Evolutionary conservation across 1,284 basidiomycete species (phyloP).

Genomic region (Tilletia caries): DNA sequence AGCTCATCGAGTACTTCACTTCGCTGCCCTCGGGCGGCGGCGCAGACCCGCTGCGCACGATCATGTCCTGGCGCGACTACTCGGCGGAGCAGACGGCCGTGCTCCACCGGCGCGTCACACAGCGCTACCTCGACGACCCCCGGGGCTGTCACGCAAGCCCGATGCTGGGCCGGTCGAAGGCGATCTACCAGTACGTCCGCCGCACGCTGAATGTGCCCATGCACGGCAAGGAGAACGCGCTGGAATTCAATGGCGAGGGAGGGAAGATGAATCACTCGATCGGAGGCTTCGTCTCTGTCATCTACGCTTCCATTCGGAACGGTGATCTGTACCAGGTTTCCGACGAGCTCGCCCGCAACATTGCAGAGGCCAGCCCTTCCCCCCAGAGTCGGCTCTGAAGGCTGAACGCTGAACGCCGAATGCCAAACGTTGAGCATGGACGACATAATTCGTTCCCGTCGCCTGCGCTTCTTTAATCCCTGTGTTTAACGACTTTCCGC

Average conservation of each 20-base stretch:
- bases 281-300: slow-evolving; percentile 35
- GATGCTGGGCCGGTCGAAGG: slow-evolving; percentile 34
- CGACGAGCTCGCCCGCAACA: slow-evolving; percentile 24
- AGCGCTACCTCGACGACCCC: slow-evolving; percentile 40
- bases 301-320: slow-evolving; percentile 32
- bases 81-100: slow-evolving; percentile 32
- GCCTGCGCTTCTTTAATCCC: no score
- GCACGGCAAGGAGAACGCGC: slow-evolving; percentile 43
- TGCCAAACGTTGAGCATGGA: no score
- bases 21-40: slow-evolving; percentile 40
- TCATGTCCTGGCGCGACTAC: slow-evolving; percentile 39
- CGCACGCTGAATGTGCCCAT: slow-evolving; percentile 43
- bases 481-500: no score
- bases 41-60: slow-evolving; percentile 43
- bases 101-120: slow-evolving; percentile 33
- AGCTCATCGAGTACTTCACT: slow-evolving; percentile 42
- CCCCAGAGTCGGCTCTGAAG: background rate
- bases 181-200: slow-evolving; percentile 44
- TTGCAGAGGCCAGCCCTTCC: slow-evolving; percentile 14
- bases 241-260: slow-evolving; percentile 39
- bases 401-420: no score
- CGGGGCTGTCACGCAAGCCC: slow-evolving; percentile 40
- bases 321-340: slow-evolving; percentile 38
- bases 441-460: no score
- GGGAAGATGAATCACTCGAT: slow-evolving; percentile 29